phyloP scores from a whole-genome alignment of 768 basidiomycete genomes.

The Tricholoma matsutake region DNA sequence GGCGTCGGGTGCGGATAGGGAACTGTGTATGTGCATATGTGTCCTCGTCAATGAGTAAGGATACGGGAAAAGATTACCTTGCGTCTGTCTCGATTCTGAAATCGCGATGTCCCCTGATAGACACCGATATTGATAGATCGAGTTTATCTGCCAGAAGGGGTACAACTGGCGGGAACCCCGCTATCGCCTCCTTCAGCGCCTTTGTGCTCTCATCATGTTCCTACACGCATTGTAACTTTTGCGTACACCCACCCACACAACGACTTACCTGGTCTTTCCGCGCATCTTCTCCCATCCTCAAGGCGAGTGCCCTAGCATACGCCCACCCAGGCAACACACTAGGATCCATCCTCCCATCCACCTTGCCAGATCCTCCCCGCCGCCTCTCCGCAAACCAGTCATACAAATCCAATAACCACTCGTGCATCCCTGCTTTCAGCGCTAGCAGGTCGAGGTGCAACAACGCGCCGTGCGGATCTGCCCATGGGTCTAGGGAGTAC shows the following conservation, averaged over 20 bases:
- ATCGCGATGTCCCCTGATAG: constrained; percentile 56
- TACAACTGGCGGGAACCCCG: constrained; percentile 77
- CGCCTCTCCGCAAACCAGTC: constrained; percentile 38
- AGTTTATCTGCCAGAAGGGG: constrained; percentile 84
- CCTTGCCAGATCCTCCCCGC: constrained; percentile 9
- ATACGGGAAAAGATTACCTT: constrained; percentile 35
- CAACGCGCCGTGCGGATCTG: constrained; percentile 85
- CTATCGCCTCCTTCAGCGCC: constrained; percentile 71
- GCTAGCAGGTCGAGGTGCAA: constrained; percentile 85
- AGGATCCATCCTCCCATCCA: constrained; percentile 41
- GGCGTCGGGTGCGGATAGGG: constrained; percentile 38
- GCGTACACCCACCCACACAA: too few species aligned
- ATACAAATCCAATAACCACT: constrained; percentile 78
- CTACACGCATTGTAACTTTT: constrained; percentile 25
- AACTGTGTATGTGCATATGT: constrained; percentile 23
- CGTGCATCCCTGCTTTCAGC: constrained; percentile 71
- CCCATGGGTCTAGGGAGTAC: constrained; percentile 78
- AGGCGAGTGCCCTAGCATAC: constrained; percentile 67
- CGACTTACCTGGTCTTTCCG: constrained; percentile 36
- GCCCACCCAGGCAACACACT: constrained; percentile 74
- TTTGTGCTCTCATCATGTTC: constrained; percentile 57
- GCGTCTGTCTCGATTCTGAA: constrained; percentile 71
- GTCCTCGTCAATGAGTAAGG: background rate
- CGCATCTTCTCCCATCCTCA: constrained; percentile 50
- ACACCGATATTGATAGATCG: constrained; percentile 59